Conservation (phyloP, 768 basidiomycete genomes). For the Termitomyces sp. region DNA sequence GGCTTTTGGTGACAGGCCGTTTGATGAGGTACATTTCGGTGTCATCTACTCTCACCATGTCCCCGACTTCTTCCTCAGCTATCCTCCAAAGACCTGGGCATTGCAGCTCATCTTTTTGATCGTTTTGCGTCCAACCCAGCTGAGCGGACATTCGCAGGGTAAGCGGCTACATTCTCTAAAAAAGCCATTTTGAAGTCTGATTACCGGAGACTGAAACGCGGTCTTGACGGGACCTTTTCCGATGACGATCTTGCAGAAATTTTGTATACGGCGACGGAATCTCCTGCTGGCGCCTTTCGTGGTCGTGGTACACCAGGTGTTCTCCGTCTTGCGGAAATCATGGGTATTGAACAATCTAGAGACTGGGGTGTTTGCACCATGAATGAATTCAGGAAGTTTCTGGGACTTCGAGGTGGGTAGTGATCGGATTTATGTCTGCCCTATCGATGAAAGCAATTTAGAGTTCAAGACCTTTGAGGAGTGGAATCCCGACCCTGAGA, state of each 20-base stretch:
- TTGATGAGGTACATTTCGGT: conserved; percentile 23
- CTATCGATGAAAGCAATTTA: conserved; percentile 8
- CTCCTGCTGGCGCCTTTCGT: conserved; percentile 41
- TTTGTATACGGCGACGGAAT: conserved; percentile 41
- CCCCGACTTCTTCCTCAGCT: conserved; percentile 14
- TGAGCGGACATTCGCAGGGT: conserved; percentile 46
- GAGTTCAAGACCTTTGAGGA: conserved; percentile 46
- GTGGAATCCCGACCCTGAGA: conserved; percentile 47
- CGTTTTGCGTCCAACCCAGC: conserved; percentile 19
- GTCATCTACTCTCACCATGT: background rate
- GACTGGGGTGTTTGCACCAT: conserved; percentile 53
- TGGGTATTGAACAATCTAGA: conserved; percentile 52
- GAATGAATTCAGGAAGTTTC: conserved; percentile 52
- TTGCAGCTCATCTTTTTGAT: conserved; percentile 13
- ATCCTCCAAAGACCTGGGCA: conserved; percentile 24
- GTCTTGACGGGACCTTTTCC: conserved; percentile 42
- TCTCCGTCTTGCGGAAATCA: conserved; percentile 49
- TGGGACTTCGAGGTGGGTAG: conserved; percentile 40
- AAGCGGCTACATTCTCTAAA: conserved; percentile 6
- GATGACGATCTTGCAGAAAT: conserved; percentile 49
- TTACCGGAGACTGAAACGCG: conserved; percentile 41
- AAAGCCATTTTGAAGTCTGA: too few species aligned
- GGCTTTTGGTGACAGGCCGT: conserved; percentile 34
- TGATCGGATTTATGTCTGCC: background rate
- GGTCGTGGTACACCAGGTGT: conserved; percentile 44